Base-by-base conservation (phyloP, 306 rosid species). In the Dicorynia guianensis region DNA sequence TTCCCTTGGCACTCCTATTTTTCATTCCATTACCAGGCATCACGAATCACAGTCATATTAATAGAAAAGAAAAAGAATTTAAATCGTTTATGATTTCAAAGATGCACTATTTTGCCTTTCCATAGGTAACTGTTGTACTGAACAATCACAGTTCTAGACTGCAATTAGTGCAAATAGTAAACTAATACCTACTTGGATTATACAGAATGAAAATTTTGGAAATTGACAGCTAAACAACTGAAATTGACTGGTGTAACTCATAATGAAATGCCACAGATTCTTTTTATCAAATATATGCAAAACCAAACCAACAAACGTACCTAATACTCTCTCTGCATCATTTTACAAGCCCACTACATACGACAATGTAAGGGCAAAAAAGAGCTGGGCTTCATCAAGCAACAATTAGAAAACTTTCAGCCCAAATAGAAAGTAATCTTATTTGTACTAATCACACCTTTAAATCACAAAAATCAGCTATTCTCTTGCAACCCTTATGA, bases 331-430 rank as follows among this genome's bases (percentile, higher is more conserved):
- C 59, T 17, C 52, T 54, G 42, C 60, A 79, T 80, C 63, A 7
- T 66, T 18, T 66, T 54, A 52, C 55, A 34, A 70, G 81, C 79
- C 83, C 78, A 75, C 33, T n/a, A 47, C 13, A 33, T 46, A 15
- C 14, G 54, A 55, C 4, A 42, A 19, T 4, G 50, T 6, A 20
- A 17, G 12, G 42, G 56, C 18, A 46, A 73, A 13, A 17, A 34
- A 13, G 59, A 50, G n/a, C 30, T 46, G 81, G 81, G 81, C 81
- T 79, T 60, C 71, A 55, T 53, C 36, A 79, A 79, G 39, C 67
- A 17, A 58, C 57, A 52, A 11, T 70, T 53, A 0, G 8, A 46
- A 5, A 7, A 8, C 19, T 72, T 30, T 63, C 63, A 63, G 71
- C 82, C 82, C 74, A 79, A 35, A 11, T 40, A 46, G 2, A 4